Conservation (phyloP, 306 rosid species). For the Carpinus fangiana region DNA sequence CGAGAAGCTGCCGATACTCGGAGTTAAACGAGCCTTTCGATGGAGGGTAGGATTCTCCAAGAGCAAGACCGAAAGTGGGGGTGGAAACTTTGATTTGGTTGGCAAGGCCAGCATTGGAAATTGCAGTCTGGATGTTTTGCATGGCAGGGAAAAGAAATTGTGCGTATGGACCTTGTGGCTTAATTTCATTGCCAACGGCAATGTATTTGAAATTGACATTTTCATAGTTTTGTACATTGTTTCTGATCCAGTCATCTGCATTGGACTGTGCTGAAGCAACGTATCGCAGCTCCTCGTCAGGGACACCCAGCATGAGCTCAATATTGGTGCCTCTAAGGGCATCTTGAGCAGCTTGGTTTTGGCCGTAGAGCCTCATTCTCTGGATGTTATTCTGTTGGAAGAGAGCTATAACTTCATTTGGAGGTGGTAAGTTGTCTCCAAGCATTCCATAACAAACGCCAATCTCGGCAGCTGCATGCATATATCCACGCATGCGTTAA, state of each 20-base stretch:
- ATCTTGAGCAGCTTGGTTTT: slow-evolving; percentile 30
- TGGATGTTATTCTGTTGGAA: slow-evolving; percentile 29
- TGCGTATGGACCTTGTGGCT: slow-evolving; percentile 16
- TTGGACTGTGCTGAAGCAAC: slow-evolving; percentile 28
- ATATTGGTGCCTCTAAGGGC: slow-evolving; percentile 53
- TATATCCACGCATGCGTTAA: background rate
- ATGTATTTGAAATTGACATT: slow-evolving; percentile 52
- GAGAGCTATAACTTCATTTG: slow-evolving; percentile 38
- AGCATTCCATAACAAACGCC: slow-evolving; percentile 55
- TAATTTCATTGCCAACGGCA: slow-evolving; percentile 51
- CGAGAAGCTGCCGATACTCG: slow-evolving; percentile 18
- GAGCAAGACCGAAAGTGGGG: slow-evolving; percentile 11
- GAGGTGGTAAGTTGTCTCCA: slow-evolving; percentile 40
- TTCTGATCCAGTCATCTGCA: slow-evolving; percentile 42
- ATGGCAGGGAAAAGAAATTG: slow-evolving; percentile 37
- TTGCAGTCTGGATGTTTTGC: slow-evolving; percentile 41
- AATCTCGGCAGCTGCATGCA: slow-evolving; percentile 35
- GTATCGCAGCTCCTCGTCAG: background rate
- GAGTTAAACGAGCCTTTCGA: slow-evolving; percentile 34
- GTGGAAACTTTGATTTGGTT: slow-evolving; percentile 44
- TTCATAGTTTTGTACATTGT: slow-evolving; percentile 18
- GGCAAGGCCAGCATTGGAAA: slow-evolving; percentile 26
- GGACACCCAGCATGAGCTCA: slow-evolving; percentile 31
- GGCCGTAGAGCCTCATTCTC: slow-evolving; percentile 45
- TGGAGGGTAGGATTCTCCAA: slow-evolving; percentile 42